Base-by-base conservation (phyloP, 2,329 filamentous ascomycete species). In the Penicillium carneum region DNA sequence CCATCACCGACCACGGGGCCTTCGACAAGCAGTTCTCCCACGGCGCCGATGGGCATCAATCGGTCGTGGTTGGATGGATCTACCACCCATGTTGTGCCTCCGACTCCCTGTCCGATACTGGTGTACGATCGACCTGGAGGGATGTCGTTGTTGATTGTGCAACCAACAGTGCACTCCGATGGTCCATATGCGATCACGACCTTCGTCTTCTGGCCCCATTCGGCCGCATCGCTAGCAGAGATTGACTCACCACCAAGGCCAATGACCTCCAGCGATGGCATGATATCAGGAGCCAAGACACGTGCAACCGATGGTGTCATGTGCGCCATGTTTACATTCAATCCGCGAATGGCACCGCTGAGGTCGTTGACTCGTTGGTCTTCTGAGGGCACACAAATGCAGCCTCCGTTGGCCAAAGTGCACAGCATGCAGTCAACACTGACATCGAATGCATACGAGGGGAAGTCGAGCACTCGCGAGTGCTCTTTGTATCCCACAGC, bases 281-380 rank as follows among this genome's bases (percentile, higher is more conserved):
- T 71, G 2, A 77, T 71, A 9, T 64, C 58, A 0, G 76, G 77
- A 5, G 69, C 62, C 3, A 81, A 49, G 5, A 77, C 59, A 14
- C 69, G 65, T 0, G 84, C 84, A 16, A 87, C 77, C 0, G 83
- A 76, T 0, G 84, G 81, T 0, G 86, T 87, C 72, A 87, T 80
- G 68, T 84, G 83, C 1, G 78, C 81, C 80, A 79, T 82, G 23
- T 76, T 82, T n/a, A 81, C 80, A 6, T 78, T 72, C 74, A 83
- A 79, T 0, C 72, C 56, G 47, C 76, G 66, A 4, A 70, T 73
- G 0, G 33, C 47, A 10, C 57, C 53, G 1, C 79, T 63, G 11
- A 77, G 71, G 1, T 81, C 76, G 59, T 81, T 80, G 67, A 80
- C 74, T 4, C 80, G 76, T 11, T 80, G 74, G 57, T 75, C 61